These are phyloP conservation scores for Aspergillus sclerotioniger DNA, from an alignment of 495 filamentous ascomycete genomes.

Conservation along the genomic window DNA sequence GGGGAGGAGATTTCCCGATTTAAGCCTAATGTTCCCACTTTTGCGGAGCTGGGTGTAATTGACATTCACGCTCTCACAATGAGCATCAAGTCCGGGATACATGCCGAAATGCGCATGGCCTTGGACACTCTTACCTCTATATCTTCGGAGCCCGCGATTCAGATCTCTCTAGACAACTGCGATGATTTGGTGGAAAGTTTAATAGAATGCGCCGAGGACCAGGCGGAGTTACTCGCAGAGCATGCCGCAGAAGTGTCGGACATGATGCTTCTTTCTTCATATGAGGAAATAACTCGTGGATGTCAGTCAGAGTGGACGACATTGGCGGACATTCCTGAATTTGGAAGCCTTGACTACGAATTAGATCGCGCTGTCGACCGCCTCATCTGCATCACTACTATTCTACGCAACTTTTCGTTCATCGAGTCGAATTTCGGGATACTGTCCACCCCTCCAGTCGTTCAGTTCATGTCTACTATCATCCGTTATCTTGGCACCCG, in stretches of 20 bases:
- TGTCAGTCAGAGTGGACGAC: constrained; percentile 67
- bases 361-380: constrained; percentile 84
- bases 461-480: constrained; percentile 75
- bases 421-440: constrained; percentile 67
- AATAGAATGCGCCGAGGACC: constrained; percentile 87
- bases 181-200: constrained; percentile 86
- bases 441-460: constrained; percentile 69
- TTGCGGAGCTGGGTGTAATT: constrained; percentile 79
- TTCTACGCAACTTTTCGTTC: constrained; percentile 91
- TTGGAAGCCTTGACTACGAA: constrained; percentile 77
- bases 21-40: constrained; percentile 69
- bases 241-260: constrained; percentile 82
- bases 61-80: constrained; percentile 90
- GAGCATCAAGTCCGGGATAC: constrained; percentile 88
- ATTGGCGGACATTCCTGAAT: constrained; percentile 65
- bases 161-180: constrained; percentile 68
- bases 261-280: constrained; percentile 71
- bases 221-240: constrained; percentile 74
- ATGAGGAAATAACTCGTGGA: constrained; percentile 82
- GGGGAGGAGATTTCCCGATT: constrained; percentile 60
- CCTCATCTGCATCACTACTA: constrained; percentile 86
- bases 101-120: constrained; percentile 81
- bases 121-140: constrained; percentile 78
- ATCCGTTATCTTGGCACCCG: constrained; percentile 87
- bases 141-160: constrained; percentile 58